Evolutionary conservation across 768 basidiomycete species (phyloP).

Genomic region (Udeniomyces megalosporus): DNA sequence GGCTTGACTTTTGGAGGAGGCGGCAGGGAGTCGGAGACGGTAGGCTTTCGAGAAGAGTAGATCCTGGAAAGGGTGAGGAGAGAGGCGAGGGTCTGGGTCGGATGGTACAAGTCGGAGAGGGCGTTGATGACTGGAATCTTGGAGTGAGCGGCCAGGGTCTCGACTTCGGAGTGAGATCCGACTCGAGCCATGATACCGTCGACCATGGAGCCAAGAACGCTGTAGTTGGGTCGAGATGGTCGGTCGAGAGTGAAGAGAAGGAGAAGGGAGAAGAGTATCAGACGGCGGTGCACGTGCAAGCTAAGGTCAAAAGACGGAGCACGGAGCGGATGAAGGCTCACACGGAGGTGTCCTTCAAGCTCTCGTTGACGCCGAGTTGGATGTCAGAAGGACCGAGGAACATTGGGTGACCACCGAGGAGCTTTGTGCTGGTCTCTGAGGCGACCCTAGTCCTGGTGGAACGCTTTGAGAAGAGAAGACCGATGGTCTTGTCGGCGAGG

Average conservation of each 20-base stretch:
- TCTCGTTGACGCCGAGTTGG: slow-evolving; percentile 92
- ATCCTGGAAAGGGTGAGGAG: slow-evolving; percentile 70
- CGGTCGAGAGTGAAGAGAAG: background rate
- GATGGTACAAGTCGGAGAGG: slow-evolving; percentile 88
- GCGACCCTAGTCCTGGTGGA: slow-evolving; percentile 81
- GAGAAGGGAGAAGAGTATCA: background rate
- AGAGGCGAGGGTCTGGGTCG: slow-evolving; percentile 88
- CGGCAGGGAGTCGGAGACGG: slow-evolving; percentile 19
- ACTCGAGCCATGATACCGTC: slow-evolving; percentile 96
- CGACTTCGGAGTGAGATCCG: slow-evolving; percentile 78
- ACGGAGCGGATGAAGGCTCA: background rate
- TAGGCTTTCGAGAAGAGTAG: slow-evolving; percentile 19
- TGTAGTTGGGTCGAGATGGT: background rate
- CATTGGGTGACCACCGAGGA: slow-evolving; percentile 63
- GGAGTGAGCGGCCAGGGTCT: slow-evolving; percentile 82
- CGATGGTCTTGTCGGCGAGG: slow-evolving; percentile 54
- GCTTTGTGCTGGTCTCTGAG: slow-evolving; percentile 59
- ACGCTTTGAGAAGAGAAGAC: slow-evolving; percentile 80
- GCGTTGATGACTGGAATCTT: slow-evolving; percentile 92
- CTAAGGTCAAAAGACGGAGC: no score
- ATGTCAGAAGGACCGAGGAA: slow-evolving; percentile 84
- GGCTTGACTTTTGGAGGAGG: slow-evolving; percentile 16
- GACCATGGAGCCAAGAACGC: slow-evolving; percentile 81
- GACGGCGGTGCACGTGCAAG: background rate
- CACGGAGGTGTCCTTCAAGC: slow-evolving; percentile 59